Percentiles rank a stretch among this genome's conserved stretches.
These are phyloP conservation scores for Posidonia australis DNA, from an alignment of 106 monocot genomes.

Conservation along the genomic window DNA sequence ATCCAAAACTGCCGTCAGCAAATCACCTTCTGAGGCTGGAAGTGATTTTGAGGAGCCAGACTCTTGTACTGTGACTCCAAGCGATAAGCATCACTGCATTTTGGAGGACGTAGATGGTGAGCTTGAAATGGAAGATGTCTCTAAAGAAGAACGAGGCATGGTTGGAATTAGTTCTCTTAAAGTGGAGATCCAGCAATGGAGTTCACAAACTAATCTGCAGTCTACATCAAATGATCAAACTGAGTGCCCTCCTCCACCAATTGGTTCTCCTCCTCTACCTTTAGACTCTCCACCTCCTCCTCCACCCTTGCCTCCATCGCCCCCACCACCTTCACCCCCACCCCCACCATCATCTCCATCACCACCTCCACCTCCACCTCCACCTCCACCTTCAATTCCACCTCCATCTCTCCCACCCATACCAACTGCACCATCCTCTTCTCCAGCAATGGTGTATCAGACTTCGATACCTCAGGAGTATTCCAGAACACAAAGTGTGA, in stretches of 20 bases:
- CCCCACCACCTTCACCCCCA: slow-evolving; percentile 37
- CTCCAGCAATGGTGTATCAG: slow-evolving; percentile 25
- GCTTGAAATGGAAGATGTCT: slow-evolving; percentile 70
- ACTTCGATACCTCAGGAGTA: slow-evolving; percentile 35
- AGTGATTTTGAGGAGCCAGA: slow-evolving; percentile 26
- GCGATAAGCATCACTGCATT: slow-evolving; percentile 24
- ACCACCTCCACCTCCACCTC: slow-evolving; percentile 24
- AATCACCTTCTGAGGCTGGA: slow-evolving; percentile 19
- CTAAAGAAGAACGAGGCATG: slow-evolving; percentile 23
- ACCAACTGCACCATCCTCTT: slow-evolving; percentile 8
- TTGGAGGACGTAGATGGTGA: slow-evolving; percentile 55
- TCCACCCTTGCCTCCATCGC: slow-evolving; percentile 30
- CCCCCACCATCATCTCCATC: slow-evolving; percentile 36
- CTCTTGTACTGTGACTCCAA: slow-evolving; percentile 13
- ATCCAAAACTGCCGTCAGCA: slow-evolving; percentile 17
- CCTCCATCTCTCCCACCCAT: slow-evolving; percentile 26
- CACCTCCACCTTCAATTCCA: slow-evolving; percentile 30
- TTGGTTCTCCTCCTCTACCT: slow-evolving; percentile 34
- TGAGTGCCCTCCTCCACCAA: slow-evolving; percentile 19
- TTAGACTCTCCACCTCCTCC: slow-evolving; percentile 38
- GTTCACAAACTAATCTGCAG: slow-evolving; percentile 10
- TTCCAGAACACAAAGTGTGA: slow-evolving; percentile 46
- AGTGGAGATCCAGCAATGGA: slow-evolving; percentile 4
- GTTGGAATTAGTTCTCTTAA: slow-evolving; percentile 13
- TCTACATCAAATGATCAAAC: slow-evolving; percentile 9